Conservation (phyloP, 495 filamentous ascomycete species). For the Aspergillus coremiiformis region DNA sequence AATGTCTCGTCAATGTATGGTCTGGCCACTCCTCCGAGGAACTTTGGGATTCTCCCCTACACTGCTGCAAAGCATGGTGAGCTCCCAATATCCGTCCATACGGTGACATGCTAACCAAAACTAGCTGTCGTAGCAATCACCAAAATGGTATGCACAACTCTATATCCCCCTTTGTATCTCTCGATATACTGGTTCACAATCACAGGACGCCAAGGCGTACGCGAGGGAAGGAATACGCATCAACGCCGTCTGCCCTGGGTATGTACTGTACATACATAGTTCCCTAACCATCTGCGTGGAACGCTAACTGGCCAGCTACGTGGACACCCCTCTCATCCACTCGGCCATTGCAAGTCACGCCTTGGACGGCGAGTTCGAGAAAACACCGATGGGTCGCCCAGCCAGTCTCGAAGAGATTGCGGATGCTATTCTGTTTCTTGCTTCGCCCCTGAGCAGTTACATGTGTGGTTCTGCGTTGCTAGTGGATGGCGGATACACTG, state of each 20-base stretch:
- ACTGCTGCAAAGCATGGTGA: constrained; percentile 38
- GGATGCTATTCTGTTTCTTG: constrained; percentile 59
- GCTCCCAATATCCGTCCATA: background rate
- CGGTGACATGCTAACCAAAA: background rate
- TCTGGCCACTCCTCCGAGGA: constrained; percentile 11
- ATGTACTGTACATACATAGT: too few species aligned
- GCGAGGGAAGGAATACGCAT: constrained; percentile 39
- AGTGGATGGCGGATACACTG: constrained; percentile 18
- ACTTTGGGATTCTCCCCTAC: constrained; percentile 27
- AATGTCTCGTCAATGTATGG: constrained; percentile 28
- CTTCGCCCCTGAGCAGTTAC: constrained; percentile 36
- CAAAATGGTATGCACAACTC: constrained; percentile 19
- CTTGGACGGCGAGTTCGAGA: constrained; percentile 9
- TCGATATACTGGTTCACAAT: background rate
- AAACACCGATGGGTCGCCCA: constrained; percentile 51
- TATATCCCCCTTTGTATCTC: background rate
- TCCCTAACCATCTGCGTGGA: too few species aligned
- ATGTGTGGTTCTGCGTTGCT: constrained; percentile 20
- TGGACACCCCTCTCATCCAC: constrained; percentile 14
- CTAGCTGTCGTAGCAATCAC: constrained; percentile 35
- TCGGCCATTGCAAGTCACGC: constrained; percentile 1
- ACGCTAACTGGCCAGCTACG: constrained; percentile 2
- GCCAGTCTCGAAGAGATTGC: constrained; percentile 59
- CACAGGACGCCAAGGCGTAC: constrained; percentile 37
- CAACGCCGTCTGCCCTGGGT: constrained; percentile 45